A percentile compares a stretch with the other conserved stretches of the same genome.
These are phyloP conservation scores for Leishmania amazonensis DNA, from an alignment of 208 protist genomes.

Conservation along the genomic window DNA sequence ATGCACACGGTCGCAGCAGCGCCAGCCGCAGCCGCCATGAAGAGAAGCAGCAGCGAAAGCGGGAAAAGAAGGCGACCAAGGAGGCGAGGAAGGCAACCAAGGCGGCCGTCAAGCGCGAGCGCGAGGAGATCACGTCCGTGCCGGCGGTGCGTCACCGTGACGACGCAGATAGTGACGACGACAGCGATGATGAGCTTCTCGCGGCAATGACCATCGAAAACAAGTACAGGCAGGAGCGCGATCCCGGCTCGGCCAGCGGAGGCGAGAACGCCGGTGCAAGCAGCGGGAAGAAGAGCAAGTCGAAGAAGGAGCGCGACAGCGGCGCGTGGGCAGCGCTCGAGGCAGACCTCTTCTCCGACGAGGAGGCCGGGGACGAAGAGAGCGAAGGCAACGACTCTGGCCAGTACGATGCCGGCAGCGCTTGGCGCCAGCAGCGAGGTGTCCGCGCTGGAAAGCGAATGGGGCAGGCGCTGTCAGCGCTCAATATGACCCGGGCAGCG, in stretches of 20 bases:
- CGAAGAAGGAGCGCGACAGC: conserved; percentile 1
- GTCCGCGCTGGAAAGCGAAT: conserved; percentile 21
- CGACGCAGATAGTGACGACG: conserved; percentile 3
- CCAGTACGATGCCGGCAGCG: not conserved
- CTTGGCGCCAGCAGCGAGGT: conserved; percentile 2
- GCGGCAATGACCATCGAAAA: conserved; percentile 16
- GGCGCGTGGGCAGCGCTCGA: conserved; percentile 24
- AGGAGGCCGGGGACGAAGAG: conserved; percentile 19
- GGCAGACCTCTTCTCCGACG: conserved; percentile 24
- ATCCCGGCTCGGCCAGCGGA: not conserved
- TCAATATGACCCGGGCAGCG: conserved; percentile 5
- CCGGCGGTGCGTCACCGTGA: conserved; percentile 3
- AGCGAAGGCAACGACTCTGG: not conserved
- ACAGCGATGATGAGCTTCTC: conserved; percentile 11
- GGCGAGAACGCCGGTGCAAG: not conserved
- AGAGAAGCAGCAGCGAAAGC: conserved; percentile 21
- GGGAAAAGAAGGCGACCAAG: conserved; percentile 25
- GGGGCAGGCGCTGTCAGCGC: conserved; percentile 27
- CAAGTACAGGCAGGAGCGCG: conserved; percentile 16
- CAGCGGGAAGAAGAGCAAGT: not conserved
- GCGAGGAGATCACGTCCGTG: conserved; percentile 20
- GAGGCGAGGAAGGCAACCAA: conserved; percentile 22
- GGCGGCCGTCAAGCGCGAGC: conserved; percentile 25
- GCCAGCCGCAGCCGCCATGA: conserved; percentile 11
- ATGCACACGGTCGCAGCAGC: not conserved